phyloP scores from a whole-genome alignment of 345 rosid genomes.

The Trapa bicornis region DNA sequence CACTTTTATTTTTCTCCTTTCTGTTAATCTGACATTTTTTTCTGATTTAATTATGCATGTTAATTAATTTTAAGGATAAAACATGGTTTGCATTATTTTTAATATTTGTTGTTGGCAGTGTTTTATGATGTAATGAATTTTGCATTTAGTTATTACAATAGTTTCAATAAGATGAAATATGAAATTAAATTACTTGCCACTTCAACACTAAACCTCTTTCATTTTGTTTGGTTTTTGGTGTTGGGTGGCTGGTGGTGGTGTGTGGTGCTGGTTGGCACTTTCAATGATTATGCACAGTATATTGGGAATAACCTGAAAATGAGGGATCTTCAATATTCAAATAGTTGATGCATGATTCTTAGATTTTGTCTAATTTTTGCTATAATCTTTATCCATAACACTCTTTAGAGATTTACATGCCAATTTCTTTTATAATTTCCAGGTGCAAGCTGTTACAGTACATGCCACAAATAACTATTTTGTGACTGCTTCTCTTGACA shows the following conservation, averaged over 20 bases:
- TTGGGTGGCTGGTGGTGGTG: too few species aligned
- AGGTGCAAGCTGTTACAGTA: constrained; percentile 95
- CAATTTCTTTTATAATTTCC: constrained; percentile 14
- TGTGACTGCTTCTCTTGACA: constrained; percentile 90
- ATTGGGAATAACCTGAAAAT: background rate
- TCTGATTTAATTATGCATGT: background rate
- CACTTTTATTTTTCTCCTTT: background rate
- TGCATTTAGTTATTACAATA: too few species aligned
- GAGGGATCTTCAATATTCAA: background rate
- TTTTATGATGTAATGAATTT: too few species aligned
- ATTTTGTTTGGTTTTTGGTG: too few species aligned
- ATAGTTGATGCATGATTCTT: background rate
- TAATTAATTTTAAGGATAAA: too few species aligned
- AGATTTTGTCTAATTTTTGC: background rate
- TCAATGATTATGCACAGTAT: background rate
- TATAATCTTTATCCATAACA: background rate
- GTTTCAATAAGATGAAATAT: too few species aligned
- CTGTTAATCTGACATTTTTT: background rate
- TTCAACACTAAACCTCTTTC: too few species aligned
- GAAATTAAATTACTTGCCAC: too few species aligned
- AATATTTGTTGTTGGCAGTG: too few species aligned
- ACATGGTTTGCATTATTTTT: too few species aligned
- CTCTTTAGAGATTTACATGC: constrained; percentile 1
- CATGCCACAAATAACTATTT: constrained; percentile 94
- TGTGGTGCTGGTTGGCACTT: background rate